These are phyloP conservation scores for Byssochlamys sp. DNA, from an alignment of 2,329 filamentous ascomycete species.

Conservation along the genomic window DNA sequence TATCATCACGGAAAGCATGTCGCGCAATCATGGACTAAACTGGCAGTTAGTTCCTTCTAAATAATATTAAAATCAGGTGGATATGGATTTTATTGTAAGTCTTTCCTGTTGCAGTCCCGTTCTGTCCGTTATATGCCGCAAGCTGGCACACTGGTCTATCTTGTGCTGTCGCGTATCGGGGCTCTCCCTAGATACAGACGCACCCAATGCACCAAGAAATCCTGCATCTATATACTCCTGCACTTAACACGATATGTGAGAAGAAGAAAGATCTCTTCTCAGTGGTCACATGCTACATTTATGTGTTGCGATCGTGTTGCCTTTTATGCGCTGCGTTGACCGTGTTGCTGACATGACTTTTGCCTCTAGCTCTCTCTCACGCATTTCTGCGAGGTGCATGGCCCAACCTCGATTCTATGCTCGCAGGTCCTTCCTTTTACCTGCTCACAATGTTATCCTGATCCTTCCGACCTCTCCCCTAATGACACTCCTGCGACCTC, in stretches of 20 bases:
- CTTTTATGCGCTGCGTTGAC: background rate
- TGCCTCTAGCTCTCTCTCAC: slow-evolving; percentile 47
- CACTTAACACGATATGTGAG: background rate
- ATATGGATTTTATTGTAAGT: slow-evolving; percentile 40
- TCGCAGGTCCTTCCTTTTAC: slow-evolving; percentile 49
- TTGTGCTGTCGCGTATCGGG: background rate
- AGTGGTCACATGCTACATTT: background rate
- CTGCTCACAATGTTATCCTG: slow-evolving; percentile 44
- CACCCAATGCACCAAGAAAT: background rate
- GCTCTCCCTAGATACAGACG: background rate
- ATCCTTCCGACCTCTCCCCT: slow-evolving; percentile 29
- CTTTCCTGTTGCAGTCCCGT: slow-evolving; percentile 1
- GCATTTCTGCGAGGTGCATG: slow-evolving; percentile 55
- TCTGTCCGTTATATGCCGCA: background rate
- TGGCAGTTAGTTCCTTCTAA: slow-evolving; percentile 16
- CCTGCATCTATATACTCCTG: background rate
- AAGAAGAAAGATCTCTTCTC: background rate
- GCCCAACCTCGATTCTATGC: slow-evolving; percentile 53
- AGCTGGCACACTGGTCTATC: background rate
- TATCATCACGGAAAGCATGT: slow-evolving; percentile 20
- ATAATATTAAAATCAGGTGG: slow-evolving; percentile 12
- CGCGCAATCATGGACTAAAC: slow-evolving; percentile 23
- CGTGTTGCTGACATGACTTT: background rate
- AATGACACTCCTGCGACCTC: slow-evolving; percentile 31
- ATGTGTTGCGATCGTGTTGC: background rate